A percentile compares a stretch with the other conserved stretches of the same genome.
Conservation (phyloP, 495 filamentous ascomycete species). For the Aspergillus carlsbadensis region DNA sequence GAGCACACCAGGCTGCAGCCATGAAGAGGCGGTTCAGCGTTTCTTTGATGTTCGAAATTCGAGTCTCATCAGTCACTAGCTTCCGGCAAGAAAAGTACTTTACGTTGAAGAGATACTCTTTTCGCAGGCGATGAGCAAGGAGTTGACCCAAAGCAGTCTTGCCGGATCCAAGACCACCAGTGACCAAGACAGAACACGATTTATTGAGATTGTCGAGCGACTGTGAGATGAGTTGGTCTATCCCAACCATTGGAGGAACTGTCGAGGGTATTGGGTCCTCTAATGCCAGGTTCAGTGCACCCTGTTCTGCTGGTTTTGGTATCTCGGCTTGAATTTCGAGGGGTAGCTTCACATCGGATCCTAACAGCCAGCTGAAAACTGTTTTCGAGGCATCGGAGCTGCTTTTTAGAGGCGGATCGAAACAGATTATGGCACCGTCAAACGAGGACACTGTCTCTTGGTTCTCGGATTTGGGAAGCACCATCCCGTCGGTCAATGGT, state of each 20-base stretch:
- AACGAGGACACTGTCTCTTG: constrained; percentile 39
- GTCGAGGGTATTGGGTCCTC: constrained; percentile 53
- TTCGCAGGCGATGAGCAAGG: constrained; percentile 64
- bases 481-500: constrained; percentile 83
- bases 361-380: constrained; percentile 69
- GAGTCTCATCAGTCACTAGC: constrained; percentile 82
- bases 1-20: constrained; percentile 82
- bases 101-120: constrained; percentile 67
- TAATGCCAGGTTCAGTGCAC: constrained; percentile 42
- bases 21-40: constrained; percentile 80
- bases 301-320: constrained; percentile 53
- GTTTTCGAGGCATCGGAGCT: constrained; percentile 47
- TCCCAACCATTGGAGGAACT: constrained; percentile 72
- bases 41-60: constrained; percentile 87
- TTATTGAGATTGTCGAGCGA: constrained; percentile 72
- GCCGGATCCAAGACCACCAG: constrained; percentile 83
- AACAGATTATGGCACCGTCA: constrained; percentile 71
- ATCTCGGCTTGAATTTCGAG: constrained; percentile 73
- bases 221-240: constrained; percentile 72
- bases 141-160: constrained; percentile 75
- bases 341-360: constrained; percentile 67
- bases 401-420: constrained; percentile 59
- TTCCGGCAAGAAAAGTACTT: constrained; percentile 81
- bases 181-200: constrained; percentile 83
- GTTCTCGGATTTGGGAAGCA: constrained; percentile 55